Evolutionary conservation across 176 grass and related monocot genomes (phyloP), one percentile per base, ranked within the genome.

Genomic region (Carex cristatella): DNA sequence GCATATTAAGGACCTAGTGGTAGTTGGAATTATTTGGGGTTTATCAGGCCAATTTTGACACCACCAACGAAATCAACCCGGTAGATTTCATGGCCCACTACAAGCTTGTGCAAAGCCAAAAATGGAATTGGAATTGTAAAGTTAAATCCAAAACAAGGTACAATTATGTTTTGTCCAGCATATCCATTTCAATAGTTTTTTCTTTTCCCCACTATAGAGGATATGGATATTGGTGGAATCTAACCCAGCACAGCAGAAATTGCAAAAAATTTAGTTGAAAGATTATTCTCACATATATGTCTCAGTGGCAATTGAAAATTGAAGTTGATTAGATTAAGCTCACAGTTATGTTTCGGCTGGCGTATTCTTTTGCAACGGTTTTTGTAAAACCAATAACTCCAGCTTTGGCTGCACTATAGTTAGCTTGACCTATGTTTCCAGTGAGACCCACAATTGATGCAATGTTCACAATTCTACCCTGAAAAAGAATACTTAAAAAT

Each of bases 371-470:
- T 71, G 96, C 96, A 84, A 95, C 91, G 49, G 91, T 91, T 92
- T 99, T 99, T 2, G 91, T 99, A 68, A 99, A 92, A 74, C 96
- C 96, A 91, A 99, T 99, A 49, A 99, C 93, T 28, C 96, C 96
- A 69, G 96, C 88, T 87, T 99, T 99, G 44, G 91, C 91, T 58
- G 93, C 96, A 84, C 90, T 94, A 62, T 99, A 99, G 84, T 99
- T 99, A 75, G 96, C 90, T 92, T 99, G 96, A 60, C 96, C 96
- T 62, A 37, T 54, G 87, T 99, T 99, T n/a, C 96, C 96, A 77
- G 88, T 90, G 77, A 99, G 88, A 56, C 96, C 96, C 80, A 95
- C 96, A 10, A 99, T 91, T 79, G 96, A 99, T 84, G 96, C 93
- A 85, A 99, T 92, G 65, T 99, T 99, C 75, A 99, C 90, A 84